Percentiles rank a stretch among this genome's conserved stretches.
Conservation (phyloP, 2,329 filamentous ascomycete species). For the Leptographium galeiforme region DNA sequence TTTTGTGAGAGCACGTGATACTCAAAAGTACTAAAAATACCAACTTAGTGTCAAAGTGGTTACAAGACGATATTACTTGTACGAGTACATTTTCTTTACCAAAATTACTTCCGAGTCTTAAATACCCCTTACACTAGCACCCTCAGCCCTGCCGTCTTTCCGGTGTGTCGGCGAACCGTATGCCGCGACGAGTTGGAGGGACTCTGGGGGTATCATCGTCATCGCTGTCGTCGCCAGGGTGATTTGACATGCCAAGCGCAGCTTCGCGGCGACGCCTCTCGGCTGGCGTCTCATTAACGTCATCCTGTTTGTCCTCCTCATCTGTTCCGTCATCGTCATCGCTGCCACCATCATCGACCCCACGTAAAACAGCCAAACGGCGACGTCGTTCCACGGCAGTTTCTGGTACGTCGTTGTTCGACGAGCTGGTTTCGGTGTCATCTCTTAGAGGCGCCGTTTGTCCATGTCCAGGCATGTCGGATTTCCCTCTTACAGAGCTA, state of each 20-base stretch:
- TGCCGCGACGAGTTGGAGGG: slow-evolving; percentile 38
- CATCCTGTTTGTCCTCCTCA: slow-evolving; percentile 23
- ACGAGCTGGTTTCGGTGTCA: not conserved
- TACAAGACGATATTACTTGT: not conserved
- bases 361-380: slow-evolving; percentile 40
- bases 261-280: slow-evolving; percentile 62
- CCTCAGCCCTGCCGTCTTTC: slow-evolving; percentile 1
- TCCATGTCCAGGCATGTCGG: not conserved
- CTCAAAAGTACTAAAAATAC: no score
- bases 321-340: slow-evolving; percentile 5
- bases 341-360: slow-evolving; percentile 25
- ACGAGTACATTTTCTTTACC: no score
- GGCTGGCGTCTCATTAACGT: slow-evolving; percentile 50
- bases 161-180: slow-evolving; percentile 44
- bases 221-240: slow-evolving; percentile 33
- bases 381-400: slow-evolving; percentile 58
- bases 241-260: slow-evolving; percentile 47
- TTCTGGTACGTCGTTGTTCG: slow-evolving; percentile 26
- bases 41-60: no score
- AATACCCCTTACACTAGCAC: not conserved
- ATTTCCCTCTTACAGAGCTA: not conserved
- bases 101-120: not conserved
- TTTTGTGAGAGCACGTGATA: not conserved
- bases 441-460: not conserved
- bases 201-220: slow-evolving; percentile 44